Conservation (phyloP, 192 early-diverging fungal genomes). For the Pilaira anomala region DNA sequence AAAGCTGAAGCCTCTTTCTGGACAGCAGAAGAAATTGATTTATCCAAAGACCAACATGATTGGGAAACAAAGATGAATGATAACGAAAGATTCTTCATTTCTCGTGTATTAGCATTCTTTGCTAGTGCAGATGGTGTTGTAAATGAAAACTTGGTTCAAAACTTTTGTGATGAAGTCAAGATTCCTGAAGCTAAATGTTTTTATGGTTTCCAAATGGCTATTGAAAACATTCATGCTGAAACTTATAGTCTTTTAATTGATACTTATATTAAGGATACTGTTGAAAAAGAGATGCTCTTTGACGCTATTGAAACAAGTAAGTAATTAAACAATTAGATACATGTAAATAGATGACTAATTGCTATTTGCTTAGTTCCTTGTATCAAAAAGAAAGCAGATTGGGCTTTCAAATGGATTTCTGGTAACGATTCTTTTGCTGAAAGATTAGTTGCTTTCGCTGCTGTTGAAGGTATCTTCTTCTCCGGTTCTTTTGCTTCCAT, state of each 20-base stretch:
- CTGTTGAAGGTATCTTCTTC: slow-evolving; percentile 98
- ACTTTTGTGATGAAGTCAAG: slow-evolving; percentile 89
- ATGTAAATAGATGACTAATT: neutral
- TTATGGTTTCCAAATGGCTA: slow-evolving; percentile 98
- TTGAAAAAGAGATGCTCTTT: slow-evolving; percentile 81
- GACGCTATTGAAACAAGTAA: slow-evolving; percentile 83
- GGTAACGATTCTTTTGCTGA: slow-evolving; percentile 83
- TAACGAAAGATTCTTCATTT: slow-evolving; percentile 90
- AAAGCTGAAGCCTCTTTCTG: slow-evolving; percentile 97
- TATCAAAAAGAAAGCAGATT: slow-evolving; percentile 94
- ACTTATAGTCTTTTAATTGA: slow-evolving; percentile 95
- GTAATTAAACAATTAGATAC: too few species aligned
- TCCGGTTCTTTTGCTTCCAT: slow-evolving; percentile 96
- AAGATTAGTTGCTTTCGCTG: slow-evolving; percentile 93
- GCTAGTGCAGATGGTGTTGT: slow-evolving; percentile 95
- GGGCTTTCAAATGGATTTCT: slow-evolving; percentile 93
- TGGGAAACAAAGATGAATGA: slow-evolving; percentile 84
- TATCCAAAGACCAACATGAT: slow-evolving; percentile 85
- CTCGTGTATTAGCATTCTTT: slow-evolving; percentile 93
- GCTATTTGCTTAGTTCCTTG: slow-evolving; percentile 69
- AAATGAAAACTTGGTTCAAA: slow-evolving; percentile 90
- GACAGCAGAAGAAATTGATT: slow-evolving; percentile 95
- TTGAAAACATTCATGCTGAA: slow-evolving; percentile 95
- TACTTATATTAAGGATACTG: slow-evolving; percentile 88
- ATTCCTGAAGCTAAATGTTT: slow-evolving; percentile 93